Base-by-base conservation (phyloP, 164 flowering plant species). In the Taxillus chinensis region DNA sequence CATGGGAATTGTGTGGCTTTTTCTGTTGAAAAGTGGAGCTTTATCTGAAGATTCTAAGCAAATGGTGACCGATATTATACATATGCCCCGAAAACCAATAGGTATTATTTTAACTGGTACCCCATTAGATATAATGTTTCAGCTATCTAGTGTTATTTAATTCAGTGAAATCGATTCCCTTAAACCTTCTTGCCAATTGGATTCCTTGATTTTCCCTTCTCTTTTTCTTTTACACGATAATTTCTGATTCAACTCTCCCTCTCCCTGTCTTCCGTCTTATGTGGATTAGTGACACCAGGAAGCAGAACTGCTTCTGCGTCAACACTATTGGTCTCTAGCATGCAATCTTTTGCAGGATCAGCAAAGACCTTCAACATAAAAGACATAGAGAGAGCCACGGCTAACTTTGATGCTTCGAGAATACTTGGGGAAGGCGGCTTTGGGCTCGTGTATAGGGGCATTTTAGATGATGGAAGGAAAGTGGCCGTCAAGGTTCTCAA, bases 351-450 rank as follows among this genome's bases (percentile, higher is more conserved):
- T 52, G 66, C 80, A 7, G 83, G 85, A 63, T 64, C 81, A 15
- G 83, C 81, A 13, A 82, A 78, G 68, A 59, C 71, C 49, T 83
- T 76, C 61, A 73, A 70, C 57, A 51, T 75, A n/a, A 64, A 39
- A 43, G 86, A 82, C 41, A 74, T 86, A 13, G 76, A 80, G 65
- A 82, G 62, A 60, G 85, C 83, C 45, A 86, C 92, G 3, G 71
- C 70, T 60, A 65, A 69, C 56, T 83, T 86, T 64, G 74, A 78
- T 50, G 38, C 63, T 48, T 69, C 79, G 46, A 75, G 82, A 60
- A 69, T 82, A 65, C 62, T 86, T 37, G 92, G 92, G 38, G 89
- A 86, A 79, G 89, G 89, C 39, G 89, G 92, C 13, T 86, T 86
- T 70, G 92, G 92, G n/a, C 62, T 81, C 60, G 89, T 86, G 9